Percentiles rank a stretch among this genome's conserved stretches.
These are phyloP conservation scores for Lichenothelia convexa DNA, from an alignment of 495 filamentous ascomycete species.

Conservation along the genomic window DNA sequence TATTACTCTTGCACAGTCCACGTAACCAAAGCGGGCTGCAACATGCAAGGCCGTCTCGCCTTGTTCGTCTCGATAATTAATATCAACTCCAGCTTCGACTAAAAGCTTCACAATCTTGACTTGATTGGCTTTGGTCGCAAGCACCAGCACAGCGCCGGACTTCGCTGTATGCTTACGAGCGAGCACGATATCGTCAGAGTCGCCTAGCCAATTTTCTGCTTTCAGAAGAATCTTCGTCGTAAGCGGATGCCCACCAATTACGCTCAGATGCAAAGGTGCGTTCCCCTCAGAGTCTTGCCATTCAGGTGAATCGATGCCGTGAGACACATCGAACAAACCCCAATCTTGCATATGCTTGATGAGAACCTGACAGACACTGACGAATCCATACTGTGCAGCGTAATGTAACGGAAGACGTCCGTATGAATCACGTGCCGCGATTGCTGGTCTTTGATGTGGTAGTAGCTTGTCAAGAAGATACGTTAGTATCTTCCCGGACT, in stretches of 20 bases:
- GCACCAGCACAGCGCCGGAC: conserved; percentile 74
- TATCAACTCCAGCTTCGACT: conserved; percentile 77
- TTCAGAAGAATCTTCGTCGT: conserved; percentile 67
- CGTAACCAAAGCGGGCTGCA: conserved; percentile 74
- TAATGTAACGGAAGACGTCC: conserved; percentile 87
- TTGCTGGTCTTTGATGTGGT: conserved; percentile 46
- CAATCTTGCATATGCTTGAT: conserved; percentile 77
- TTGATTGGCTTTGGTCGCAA: conserved; percentile 76
- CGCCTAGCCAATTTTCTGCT: conserved; percentile 53
- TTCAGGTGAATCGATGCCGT: conserved; percentile 63
- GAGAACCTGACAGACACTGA: conserved; percentile 68
- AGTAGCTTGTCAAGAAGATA: conserved; percentile 54
- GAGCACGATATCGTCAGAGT: conserved; percentile 35
- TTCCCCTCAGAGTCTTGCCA: conserved; percentile 92
- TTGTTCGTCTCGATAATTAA: conserved; percentile 82
- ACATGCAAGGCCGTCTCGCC: conserved; percentile 91
- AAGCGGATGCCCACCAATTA: conserved; percentile 74
- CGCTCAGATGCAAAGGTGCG: conserved; percentile 78
- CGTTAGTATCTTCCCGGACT: conserved; percentile 52
- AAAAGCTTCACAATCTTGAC: conserved; percentile 64
- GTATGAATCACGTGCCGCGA: conserved; percentile 54
- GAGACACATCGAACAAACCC: conserved; percentile 64
- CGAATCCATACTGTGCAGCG: conserved; percentile 85
- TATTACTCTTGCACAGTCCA: conserved; percentile 57
- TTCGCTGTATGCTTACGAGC: conserved; percentile 53